phyloP scores from a whole-genome alignment of 2,329 filamentous ascomycete genomes.

The Camillea tinctor region DNA sequence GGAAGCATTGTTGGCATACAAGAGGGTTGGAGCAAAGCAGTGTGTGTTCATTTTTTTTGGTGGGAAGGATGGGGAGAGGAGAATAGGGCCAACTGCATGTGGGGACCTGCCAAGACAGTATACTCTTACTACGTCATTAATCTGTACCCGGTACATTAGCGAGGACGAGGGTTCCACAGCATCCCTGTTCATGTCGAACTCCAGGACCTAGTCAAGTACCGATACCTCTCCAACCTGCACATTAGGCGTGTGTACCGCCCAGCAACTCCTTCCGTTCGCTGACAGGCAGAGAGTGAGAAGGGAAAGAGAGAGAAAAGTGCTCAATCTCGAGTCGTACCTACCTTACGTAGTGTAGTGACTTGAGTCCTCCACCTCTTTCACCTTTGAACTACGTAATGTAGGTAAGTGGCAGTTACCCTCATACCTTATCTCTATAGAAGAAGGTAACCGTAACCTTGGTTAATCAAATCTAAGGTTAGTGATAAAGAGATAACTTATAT shows the following conservation, averaged over 20 bases:
- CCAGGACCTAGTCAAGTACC: constrained; percentile 14
- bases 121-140: constrained; percentile 23
- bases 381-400: too few species aligned
- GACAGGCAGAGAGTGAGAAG: background rate
- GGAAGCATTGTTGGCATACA: background rate
- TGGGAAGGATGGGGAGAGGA: constrained; percentile 8
- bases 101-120: constrained; percentile 3
- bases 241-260: background rate
- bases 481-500: background rate
- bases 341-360: too few species aligned
- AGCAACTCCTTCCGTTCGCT: background rate
- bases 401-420: too few species aligned
- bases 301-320: too few species aligned
- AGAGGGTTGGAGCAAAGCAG: background rate
- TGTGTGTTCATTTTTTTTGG: constrained; percentile 10
- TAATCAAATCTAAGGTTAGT: background rate
- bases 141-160: constrained; percentile 24
- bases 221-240: constrained; percentile 17
- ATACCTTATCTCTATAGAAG: too few species aligned
- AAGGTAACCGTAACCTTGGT: too few species aligned
- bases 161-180: constrained; percentile 14
- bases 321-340: too few species aligned
- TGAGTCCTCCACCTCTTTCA: too few species aligned
- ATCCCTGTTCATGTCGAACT: constrained; percentile 17
- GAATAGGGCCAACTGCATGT: background rate